Evolutionary conservation across 805 yeast genomes (phyloP).

Genomic region (Nakazawaea laoshanensis): DNA sequence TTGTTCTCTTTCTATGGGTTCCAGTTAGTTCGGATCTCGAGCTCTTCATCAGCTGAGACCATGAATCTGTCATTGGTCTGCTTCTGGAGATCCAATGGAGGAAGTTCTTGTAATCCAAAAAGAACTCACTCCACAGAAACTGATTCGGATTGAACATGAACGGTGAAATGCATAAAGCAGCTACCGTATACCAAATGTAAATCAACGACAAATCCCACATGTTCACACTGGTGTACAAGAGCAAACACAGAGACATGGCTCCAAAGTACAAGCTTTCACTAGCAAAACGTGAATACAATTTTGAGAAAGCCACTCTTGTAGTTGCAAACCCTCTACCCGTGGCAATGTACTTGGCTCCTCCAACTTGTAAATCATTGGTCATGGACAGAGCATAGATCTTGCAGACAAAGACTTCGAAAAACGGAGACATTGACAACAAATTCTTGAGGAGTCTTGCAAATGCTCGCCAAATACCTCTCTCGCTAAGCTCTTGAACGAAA

Average conservation of each 20-base stretch:
- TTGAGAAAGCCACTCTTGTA: conserved; percentile 55
- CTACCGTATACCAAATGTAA: conserved; percentile 68
- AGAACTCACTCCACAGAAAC: conserved; percentile 59
- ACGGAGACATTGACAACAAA: conserved; percentile 61
- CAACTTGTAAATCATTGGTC: conserved; percentile 58
- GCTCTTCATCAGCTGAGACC: conserved; percentile 42
- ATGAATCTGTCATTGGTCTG: conserved; percentile 21
- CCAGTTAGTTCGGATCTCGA: conserved; percentile 50
- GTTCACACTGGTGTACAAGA: conserved; percentile 47
- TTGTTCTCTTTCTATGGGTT: conserved; percentile 34
- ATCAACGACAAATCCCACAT: conserved; percentile 54
- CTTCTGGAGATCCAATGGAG: conserved; percentile 49
- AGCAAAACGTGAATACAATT: conserved; percentile 61
- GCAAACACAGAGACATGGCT: conserved; percentile 36
- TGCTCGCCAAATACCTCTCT: conserved; percentile 69
- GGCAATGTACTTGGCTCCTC: conserved; percentile 77
- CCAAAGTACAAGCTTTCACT: conserved; percentile 63
- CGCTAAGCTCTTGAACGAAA: conserved; percentile 69
- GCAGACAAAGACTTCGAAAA: conserved; percentile 75
- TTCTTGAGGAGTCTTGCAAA: conserved; percentile 56
- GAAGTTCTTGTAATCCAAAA: conserved; percentile 55
- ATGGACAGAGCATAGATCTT: conserved; percentile 68
- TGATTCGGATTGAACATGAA: conserved; percentile 75
- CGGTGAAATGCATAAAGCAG: conserved; percentile 63
- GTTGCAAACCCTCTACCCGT: conserved; percentile 84